A percentile compares a stretch with the other conserved stretches of the same genome.
phyloP scores from a whole-genome alignment of 805 yeast species.

The Metschnikowia peoriensis region DNA sequence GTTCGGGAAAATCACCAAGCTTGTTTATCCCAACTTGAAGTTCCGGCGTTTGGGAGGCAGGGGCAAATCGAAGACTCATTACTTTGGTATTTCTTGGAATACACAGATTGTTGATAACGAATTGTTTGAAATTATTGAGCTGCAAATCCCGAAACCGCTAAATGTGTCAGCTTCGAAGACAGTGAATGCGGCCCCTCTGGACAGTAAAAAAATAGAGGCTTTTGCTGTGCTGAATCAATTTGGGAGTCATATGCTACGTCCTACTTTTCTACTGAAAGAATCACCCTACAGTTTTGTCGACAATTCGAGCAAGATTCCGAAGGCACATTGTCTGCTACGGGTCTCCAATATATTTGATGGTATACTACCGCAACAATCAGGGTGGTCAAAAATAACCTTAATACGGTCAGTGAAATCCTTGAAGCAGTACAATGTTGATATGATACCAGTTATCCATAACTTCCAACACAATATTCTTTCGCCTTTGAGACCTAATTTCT shows the following conservation, averaged over 20 bases:
- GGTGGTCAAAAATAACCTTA: not conserved
- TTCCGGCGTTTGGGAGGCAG: constrained; percentile 41
- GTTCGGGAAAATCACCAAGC: constrained; percentile 40
- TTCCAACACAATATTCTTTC: not conserved
- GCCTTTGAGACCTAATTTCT: too few species aligned
- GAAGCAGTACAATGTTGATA: not conserved
- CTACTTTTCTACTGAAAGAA: not conserved
- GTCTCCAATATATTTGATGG: not conserved
- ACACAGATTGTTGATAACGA: constrained; percentile 32
- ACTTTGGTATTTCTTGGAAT: constrained; percentile 42
- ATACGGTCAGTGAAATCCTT: not conserved
- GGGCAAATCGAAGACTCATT: constrained; percentile 44
- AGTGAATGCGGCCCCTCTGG: too few species aligned
- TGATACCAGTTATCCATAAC: not conserved
- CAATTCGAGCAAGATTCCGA: not conserved
- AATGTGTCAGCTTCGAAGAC: too few species aligned
- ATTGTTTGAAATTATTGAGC: constrained; percentile 19
- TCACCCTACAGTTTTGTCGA: not conserved
- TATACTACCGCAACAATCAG: not conserved
- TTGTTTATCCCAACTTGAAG: constrained; percentile 36
- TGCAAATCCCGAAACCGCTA: not conserved
- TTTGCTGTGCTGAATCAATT: too few species aligned
- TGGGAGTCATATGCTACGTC: too few species aligned
- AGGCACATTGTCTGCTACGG: not conserved
- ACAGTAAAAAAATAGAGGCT: too few species aligned